Base-by-base conservation (phyloP, 306 rosid species). In the Citrullus colocynthis region DNA sequence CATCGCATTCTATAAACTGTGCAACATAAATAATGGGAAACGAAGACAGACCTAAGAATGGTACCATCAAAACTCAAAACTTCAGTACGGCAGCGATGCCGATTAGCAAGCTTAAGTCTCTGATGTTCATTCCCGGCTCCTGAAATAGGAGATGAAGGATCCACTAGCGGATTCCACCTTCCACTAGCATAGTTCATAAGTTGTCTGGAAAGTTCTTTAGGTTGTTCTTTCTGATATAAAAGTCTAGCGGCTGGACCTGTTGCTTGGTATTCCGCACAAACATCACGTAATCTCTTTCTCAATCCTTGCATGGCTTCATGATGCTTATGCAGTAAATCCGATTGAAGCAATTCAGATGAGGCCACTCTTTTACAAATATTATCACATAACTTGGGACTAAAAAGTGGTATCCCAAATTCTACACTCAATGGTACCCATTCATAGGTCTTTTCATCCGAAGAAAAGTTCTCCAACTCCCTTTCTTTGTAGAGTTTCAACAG, bases 381-480 rank as follows among this genome's bases (percentile, higher is more conserved):
- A 78, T 82, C 85, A 74, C 98, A 92, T 81, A 95, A 76, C 48
- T 84, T 88, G 28, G 98, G 99, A 86, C 92, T 92, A 83, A 88
- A 95, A 52, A 95, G 87, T 39, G 99, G 97, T 81, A 95, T 84
- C 71, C 99, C 99, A 61, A 95, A 95, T 82, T 88, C 99, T 62
- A 92, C 90, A 63, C 97, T 91, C 88, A 92, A 82, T 3, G 97
- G 99, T 62, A 95, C 97, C 99, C 98, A 95, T 75, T 95, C 97
- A 84, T 86, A 88, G 82, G 83, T 92, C 78, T 83, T 85, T 49
- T 82, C 86, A 41, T 82, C 85, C 15, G 90, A 76, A 69, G 87
- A 86, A 71, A 85, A 87, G 73, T 84, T 82, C 51, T 71, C 83
- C 0, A 75, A 66, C 62, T 88, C 90, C 83, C 83, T 85, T 81